Conservation (phyloP, 208 protist species). For the Acanthamoeba rhysodes region DNA sequence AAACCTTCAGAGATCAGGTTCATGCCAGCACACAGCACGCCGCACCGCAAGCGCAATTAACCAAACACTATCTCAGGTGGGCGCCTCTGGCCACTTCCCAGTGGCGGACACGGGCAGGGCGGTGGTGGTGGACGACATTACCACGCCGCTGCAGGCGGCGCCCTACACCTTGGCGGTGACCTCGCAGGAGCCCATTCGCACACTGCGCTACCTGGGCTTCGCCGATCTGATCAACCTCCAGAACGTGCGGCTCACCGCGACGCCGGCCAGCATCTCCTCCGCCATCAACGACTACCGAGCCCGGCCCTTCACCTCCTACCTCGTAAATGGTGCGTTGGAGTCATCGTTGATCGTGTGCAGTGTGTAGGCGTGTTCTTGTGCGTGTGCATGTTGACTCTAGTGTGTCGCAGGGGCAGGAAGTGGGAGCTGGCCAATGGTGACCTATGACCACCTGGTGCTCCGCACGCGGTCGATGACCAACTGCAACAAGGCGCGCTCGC, state of each 20-base stretch:
- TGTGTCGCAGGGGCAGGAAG: too few relatives aligned
- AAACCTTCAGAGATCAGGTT: background rate
- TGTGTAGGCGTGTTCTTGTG: too few relatives aligned
- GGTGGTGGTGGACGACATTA: background rate
- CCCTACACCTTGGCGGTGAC: background rate
- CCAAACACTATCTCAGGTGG: background rate
- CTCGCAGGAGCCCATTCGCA: background rate
- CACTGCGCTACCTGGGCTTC: background rate
- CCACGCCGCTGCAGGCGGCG: background rate
- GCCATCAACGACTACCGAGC: background rate
- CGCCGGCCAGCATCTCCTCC: background rate
- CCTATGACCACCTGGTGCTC: background rate
- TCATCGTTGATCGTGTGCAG: too few relatives aligned
- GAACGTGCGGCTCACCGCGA: background rate
- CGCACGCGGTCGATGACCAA: background rate
- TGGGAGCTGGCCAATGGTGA: slow-evolving; percentile 20
- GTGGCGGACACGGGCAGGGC: background rate
- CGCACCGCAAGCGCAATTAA: background rate
- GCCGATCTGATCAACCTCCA: background rate
- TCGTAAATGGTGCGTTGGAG: background rate
- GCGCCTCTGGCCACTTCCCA: background rate
- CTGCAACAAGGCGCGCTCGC: background rate
- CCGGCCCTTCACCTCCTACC: background rate
- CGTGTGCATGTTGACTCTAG: background rate
- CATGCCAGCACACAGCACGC: background rate